These are phyloP conservation scores for Amoebophrya sp. DNA, from an alignment of 169 alveolate species.

Conservation along the genomic window DNA sequence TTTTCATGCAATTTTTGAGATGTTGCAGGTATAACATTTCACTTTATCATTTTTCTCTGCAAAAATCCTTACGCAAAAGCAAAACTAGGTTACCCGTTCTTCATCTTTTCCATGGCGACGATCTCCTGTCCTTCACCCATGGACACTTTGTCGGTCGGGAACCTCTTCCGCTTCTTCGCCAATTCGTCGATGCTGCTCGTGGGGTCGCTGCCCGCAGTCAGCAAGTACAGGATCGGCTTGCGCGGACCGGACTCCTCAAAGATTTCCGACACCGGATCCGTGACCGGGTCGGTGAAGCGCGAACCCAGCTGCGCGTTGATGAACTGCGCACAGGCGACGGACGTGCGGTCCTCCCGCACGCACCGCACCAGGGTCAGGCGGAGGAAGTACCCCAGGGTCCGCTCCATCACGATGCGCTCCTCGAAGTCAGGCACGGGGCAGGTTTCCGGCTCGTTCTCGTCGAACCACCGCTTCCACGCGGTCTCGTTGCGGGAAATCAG, in stretches of 20 bases:
- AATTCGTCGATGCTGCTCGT: constrained; percentile 83
- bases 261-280: constrained; percentile 58
- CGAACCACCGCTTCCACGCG: constrained; percentile 78
- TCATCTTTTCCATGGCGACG: constrained; percentile 76
- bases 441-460: constrained; percentile 85
- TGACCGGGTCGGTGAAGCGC: constrained; percentile 76
- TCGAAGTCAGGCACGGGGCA: constrained; percentile 75
- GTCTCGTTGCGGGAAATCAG: constrained; percentile 72
- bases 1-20: not conserved
- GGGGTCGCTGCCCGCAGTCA: constrained; percentile 91
- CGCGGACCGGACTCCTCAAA: constrained; percentile 64
- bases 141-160: constrained; percentile 77
- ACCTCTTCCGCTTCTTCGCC: constrained; percentile 83
- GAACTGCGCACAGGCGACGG: constrained; percentile 76
- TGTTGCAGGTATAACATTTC: not conserved
- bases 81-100: constrained; percentile 46
- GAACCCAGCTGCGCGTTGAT: constrained; percentile 71
- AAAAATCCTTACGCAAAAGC: not conserved
- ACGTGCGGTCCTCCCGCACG: constrained; percentile 80
- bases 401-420: constrained; percentile 49
- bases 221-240: constrained; percentile 79
- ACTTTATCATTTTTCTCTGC: no score
- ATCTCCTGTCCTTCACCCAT: constrained; percentile 95
- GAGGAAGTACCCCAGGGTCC: constrained; percentile 59
- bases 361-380: constrained; percentile 72